Conservation (phyloP, 768 basidiomycete genomes). For the Trametes maxima region DNA sequence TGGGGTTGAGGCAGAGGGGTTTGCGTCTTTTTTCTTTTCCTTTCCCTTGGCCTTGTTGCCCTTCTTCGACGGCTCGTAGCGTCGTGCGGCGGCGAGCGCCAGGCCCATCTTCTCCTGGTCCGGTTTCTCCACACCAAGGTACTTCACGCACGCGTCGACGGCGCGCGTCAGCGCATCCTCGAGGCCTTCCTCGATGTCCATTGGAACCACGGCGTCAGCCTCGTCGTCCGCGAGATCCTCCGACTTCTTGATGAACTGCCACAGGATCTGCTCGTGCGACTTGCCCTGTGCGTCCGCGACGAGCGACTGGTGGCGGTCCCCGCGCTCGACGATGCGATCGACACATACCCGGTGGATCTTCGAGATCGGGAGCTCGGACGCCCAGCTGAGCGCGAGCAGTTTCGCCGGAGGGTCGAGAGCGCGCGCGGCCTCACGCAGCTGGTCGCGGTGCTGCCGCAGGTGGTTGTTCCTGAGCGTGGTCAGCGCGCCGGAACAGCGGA, state of each 20-base stretch:
- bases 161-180: constrained; percentile 59
- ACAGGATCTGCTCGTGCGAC: constrained; percentile 79
- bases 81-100: constrained; percentile 45
- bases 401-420: constrained; percentile 57
- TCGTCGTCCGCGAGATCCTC: constrained; percentile 65
- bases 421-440: constrained; percentile 58
- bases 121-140: constrained; percentile 58
- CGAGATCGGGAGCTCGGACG: constrained; percentile 54
- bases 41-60: constrained; percentile 33
- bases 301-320: constrained; percentile 84
- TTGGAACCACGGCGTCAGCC: constrained; percentile 70
- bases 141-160: constrained; percentile 55
- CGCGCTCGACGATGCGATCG: constrained; percentile 73
- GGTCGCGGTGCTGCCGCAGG: constrained; percentile 71
- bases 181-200: constrained; percentile 58
- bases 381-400: constrained; percentile 83
- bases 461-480: constrained; percentile 78
- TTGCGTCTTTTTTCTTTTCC: constrained; percentile 37
- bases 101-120: constrained; percentile 55
- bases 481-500: not conserved
- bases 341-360: constrained; percentile 75
- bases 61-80: constrained; percentile 45
- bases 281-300: constrained; percentile 54
- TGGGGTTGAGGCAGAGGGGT: constrained; percentile 33
- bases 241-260: constrained; percentile 68